These are phyloP conservation scores for Barnettozyma hawaiiensis DNA, from an alignment of 1,139 yeast genomes.

Conservation along the genomic window DNA sequence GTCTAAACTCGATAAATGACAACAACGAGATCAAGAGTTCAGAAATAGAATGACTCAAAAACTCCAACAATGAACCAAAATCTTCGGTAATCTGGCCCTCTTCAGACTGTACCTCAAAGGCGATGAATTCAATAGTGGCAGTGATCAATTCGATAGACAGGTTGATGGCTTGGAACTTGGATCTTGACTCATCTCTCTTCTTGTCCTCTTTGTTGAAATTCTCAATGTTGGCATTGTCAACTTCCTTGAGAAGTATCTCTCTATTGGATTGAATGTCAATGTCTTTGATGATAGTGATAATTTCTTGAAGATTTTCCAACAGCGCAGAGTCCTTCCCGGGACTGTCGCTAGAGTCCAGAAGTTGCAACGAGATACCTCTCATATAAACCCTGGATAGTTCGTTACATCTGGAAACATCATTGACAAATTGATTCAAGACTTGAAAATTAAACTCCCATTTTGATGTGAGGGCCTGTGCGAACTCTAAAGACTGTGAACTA, in stretches of 20 bases:
- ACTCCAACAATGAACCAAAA: conserved; percentile 26
- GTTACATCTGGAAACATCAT: conserved; percentile 29
- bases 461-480: conserved; percentile 27
- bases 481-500: conserved; percentile 57
- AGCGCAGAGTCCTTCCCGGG: conserved; percentile 6
- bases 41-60: conserved; percentile 36
- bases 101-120: conserved; percentile 20
- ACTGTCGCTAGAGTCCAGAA: conserved; percentile 39
- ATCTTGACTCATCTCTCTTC: conserved; percentile 41
- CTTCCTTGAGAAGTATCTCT: conserved; percentile 30
- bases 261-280: conserved; percentile 42
- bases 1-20: conserved; percentile 37
- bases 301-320: conserved; percentile 10
- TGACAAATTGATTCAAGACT: conserved; percentile 11
- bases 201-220: conserved; percentile 37
- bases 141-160: conserved; percentile 69
- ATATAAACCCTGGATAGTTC: conserved; percentile 45
- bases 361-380: conserved; percentile 58
- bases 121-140: conserved; percentile 59
- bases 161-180: conserved; percentile 59
- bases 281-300: conserved; percentile 23
- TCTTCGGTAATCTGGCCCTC: conserved; percentile 12
- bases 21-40: conserved; percentile 37
- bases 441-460: conserved; percentile 18
- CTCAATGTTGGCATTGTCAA: conserved; percentile 39